phyloP scores from a whole-genome alignment of 805 yeast species.

The Pichia manshurica region DNA sequence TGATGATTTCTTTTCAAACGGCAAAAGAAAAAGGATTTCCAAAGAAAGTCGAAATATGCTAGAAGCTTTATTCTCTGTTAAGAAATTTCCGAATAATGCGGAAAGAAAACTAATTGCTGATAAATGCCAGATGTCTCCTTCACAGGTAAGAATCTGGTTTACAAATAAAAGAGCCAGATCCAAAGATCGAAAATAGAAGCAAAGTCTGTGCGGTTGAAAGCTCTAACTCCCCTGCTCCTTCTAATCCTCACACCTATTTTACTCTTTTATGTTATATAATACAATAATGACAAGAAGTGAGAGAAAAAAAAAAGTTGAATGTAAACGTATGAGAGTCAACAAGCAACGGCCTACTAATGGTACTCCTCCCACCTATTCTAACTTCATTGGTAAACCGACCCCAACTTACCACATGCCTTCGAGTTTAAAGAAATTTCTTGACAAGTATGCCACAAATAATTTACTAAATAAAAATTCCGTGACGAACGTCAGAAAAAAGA shows the following conservation, averaged over 20 bases:
- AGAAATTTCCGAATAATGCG: slow-evolving; percentile 12
- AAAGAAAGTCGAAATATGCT: slow-evolving; percentile 7
- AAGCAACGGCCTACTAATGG: background rate
- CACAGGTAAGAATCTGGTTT: slow-evolving; percentile 17
- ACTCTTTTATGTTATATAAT: no score
- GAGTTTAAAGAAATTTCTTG: background rate
- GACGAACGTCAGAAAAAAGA: background rate
- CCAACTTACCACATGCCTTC: background rate
- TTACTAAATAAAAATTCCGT: no score
- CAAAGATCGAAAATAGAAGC: background rate
- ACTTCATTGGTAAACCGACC: slow-evolving; percentile 5
- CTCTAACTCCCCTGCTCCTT: background rate
- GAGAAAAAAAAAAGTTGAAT: background rate
- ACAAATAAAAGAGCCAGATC: slow-evolving; percentile 15
- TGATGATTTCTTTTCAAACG: no score
- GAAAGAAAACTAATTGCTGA: slow-evolving; percentile 15
- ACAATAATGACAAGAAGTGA: background rate
- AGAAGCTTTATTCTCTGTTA: slow-evolving; percentile 10
- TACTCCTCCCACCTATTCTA: background rate
- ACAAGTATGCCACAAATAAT: slow-evolving; percentile 5
- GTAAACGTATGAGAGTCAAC: background rate
- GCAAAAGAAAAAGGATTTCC: background rate
- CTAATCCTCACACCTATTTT: no score
- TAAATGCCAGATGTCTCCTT: slow-evolving; percentile 9
- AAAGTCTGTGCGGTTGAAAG: no score